A percentile compares a stretch with the other conserved stretches of the same genome.
These are phyloP conservation scores for Fusarium tanahbumbuense DNA, from an alignment of 2,329 filamentous ascomycete genomes.

Conservation along the genomic window DNA sequence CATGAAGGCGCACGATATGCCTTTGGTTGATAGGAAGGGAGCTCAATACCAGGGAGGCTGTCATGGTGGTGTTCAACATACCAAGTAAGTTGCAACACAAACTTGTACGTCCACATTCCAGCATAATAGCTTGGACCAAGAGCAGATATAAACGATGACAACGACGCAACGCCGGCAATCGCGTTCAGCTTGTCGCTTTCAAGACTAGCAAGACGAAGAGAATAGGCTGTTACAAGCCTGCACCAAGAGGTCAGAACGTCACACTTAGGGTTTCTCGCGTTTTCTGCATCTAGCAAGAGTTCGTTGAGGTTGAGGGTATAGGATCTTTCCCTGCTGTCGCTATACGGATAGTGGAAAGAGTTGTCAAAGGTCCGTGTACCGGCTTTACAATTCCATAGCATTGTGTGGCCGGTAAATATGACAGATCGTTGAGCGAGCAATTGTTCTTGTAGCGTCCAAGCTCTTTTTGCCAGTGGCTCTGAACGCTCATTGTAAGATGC, in stretches of 20 bases:
- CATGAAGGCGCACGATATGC: neutral
- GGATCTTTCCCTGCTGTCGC: neutral
- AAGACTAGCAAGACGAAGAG: neutral
- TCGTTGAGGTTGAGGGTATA: neutral
- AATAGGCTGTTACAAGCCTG: neutral
- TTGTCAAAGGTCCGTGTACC: neutral
- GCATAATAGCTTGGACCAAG: neutral
- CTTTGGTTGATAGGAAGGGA: neutral
- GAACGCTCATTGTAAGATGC: neutral
- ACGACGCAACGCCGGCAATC: neutral
- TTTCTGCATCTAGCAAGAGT: neutral
- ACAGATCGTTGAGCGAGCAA: neutral
- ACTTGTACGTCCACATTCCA: neutral
- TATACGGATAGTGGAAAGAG: neutral
- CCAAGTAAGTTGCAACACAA: neutral
- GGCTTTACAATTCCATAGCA: neutral
- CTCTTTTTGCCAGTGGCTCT: neutral
- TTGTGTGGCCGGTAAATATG: neutral
- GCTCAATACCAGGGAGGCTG: neutral
- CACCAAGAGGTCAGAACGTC: neutral
- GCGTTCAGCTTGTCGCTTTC: slow-evolving; percentile 2
- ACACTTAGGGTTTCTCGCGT: too few relatives aligned
- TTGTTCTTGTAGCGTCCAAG: neutral
- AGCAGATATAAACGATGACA: neutral
- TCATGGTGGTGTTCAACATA: neutral